Base-by-base conservation (phyloP, 2,329 filamentous ascomycete genomes). In the Pseudopithomyces maydicus region DNA sequence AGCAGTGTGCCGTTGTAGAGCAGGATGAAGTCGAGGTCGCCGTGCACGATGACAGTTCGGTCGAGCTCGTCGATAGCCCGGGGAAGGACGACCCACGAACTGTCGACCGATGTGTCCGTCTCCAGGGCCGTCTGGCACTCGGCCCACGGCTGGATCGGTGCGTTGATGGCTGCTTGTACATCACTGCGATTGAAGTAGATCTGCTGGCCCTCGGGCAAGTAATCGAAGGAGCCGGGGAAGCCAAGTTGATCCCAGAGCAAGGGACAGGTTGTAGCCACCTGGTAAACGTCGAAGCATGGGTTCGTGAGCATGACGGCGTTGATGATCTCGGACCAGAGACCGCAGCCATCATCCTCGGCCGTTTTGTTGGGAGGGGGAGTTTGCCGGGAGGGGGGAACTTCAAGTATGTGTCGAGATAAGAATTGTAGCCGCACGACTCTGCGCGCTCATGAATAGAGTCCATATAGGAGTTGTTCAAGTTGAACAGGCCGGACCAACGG, bases 281-380 rank as follows among this genome's bases (percentile, higher is more conserved):
- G 85, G 76, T 94, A 95, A 11, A 90, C 79, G 71, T 92, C 86
- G 76, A 90, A 96, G 79, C 91, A 95, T 0, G 91, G 91, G 76
- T 95, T 95, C 33, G 85, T 74, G 1, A 78, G 68, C 4, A 79
- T 59, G 7, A 83, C 82, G 29, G 85, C 88, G 0, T 79, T 63
- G 64, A 78, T 79, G 29, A 90, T 83, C 20, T 82, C 77, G 55
- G 81, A 73, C 65, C 83, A 89, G 19, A 91, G 67, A 48, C 80
- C 79, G 70, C 90, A 93, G 3, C 79, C 81, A 0, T 76, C 68
- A n/a, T 71, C 63, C 0, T 76, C 76, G 35, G 76, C 63, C 23
- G 78, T 73, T 49, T 60, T 82, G 6, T 85, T 80, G 29, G 79
- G 76, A 0, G 70, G 0, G 88, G 88, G 17, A 90, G 81, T 3